Base-by-base conservation (phyloP, 345 rosid species). In the Boechera retrofracta region DNA sequence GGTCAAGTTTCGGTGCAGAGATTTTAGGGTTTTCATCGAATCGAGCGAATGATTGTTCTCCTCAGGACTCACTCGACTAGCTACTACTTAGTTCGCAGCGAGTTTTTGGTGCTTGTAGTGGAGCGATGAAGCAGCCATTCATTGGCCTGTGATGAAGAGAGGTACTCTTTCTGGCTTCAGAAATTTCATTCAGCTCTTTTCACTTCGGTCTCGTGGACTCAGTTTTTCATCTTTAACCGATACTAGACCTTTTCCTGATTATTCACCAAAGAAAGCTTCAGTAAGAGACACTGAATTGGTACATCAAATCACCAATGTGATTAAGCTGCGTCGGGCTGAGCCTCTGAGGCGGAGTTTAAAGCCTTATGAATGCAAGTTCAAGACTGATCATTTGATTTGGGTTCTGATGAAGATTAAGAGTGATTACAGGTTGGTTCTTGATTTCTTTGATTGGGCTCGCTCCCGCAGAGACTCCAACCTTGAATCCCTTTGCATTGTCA, bases 391-490 rank as follows among this genome's bases (percentile, higher is more conserved):
- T 58, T 77, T 95, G 51, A 86, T 95, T 75, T 95, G 98, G 99
- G 94, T 92, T 77, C 84, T 95, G 56, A 84, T 89, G 96, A 87
- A 86, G 79, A 91, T 95, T 66, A 89, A 68, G 83, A 75, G 57
- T 72, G 95, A 95, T 67, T 95, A 88, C 79, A 71, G 67, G 53
- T 72, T 89, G 77, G 94, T 86, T 82, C 83, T 92, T 76, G 90
- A 87, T 77, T 95, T 95, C 83, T 91, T 92, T 73, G 82, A 87
- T 12, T 95, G 99, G 97, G 94, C 90, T 56, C 75, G 89, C 73
- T 77, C 82, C 5, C 88, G 82, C 3, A 81, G 89, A 80, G 90
- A 87, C 42, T 94, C 92, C 15, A 84, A 69, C 53, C 86, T 92
- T 62, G 98, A 95, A 81, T 85, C 87, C 0, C 89, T 85, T 51